A percentile compares a stretch with the other conserved stretches of the same genome.
These are phyloP conservation scores for Fraxinus nigra DNA, from an alignment of 305 asterid species.

Conservation along the genomic window DNA sequence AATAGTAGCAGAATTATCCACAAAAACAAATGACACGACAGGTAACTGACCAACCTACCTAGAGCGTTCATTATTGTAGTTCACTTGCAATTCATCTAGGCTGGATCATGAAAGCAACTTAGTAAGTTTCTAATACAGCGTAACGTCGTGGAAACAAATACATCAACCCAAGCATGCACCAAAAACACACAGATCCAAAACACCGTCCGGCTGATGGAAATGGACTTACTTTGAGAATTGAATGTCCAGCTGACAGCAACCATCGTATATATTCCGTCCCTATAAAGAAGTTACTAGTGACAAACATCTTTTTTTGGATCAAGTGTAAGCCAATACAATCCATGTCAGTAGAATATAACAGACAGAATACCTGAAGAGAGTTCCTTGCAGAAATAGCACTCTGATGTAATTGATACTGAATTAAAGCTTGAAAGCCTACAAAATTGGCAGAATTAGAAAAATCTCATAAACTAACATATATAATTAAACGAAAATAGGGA, in stretches of 20 bases:
- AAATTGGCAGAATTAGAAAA: conserved; percentile 27
- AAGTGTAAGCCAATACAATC: conserved; percentile 9
- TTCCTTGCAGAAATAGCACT: conserved; percentile 80
- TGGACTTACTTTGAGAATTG: conserved; percentile 85
- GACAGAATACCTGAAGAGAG: conserved; percentile 68
- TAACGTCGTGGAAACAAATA: conserved; percentile 12
- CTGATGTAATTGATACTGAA: conserved; percentile 74
- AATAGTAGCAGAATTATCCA: conserved; percentile 23
- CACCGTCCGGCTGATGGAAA: neutral
- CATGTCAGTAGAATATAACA: neutral
- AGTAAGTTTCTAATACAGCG: conserved; percentile 21
- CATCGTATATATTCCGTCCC: conserved; percentile 96
- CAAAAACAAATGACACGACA: conserved; percentile 1
- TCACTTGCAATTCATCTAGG: conserved; percentile 97
- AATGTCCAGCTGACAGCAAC: conserved; percentile 97
- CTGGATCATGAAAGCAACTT: conserved; percentile 41
- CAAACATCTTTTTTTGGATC: conserved; percentile 10
- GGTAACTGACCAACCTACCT: conserved; percentile 49
- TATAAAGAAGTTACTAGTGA: conserved; percentile 33
- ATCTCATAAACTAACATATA: conserved; percentile 20
- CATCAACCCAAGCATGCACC: conserved; percentile 11
- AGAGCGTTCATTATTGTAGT: conserved; percentile 87
- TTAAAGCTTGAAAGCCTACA: conserved; percentile 93
- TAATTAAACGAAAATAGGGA: conserved; percentile 13
- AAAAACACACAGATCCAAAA: neutral